A percentile compares a stretch with the other conserved stretches of the same genome.
phyloP scores from a whole-genome alignment of 2,329 filamentous ascomycete species.

The Aotearoamyces nothofagi region DNA sequence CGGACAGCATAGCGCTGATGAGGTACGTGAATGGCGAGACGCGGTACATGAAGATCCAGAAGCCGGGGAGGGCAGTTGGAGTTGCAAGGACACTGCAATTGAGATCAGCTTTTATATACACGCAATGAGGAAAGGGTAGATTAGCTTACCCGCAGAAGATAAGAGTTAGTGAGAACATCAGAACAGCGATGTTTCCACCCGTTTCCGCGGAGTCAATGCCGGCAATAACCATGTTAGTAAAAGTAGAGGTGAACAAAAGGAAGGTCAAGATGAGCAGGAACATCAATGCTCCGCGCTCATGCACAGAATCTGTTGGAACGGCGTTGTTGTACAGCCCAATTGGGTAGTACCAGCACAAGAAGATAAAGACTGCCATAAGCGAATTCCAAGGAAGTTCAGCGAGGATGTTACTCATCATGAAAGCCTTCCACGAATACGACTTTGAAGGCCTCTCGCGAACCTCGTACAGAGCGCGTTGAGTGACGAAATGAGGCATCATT shows the following conservation, averaged over 20 bases:
- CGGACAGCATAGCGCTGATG: conserved; percentile 55
- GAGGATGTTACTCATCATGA: conserved; percentile 57
- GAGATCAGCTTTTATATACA: no score
- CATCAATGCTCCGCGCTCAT: conserved; percentile 62
- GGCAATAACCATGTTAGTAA: conserved; percentile 64
- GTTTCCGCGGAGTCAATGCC: conserved; percentile 61
- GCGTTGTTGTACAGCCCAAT: conserved; percentile 65
- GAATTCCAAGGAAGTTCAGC: conserved; percentile 79
- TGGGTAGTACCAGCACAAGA: conserved; percentile 74
- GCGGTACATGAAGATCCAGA: conserved; percentile 80
- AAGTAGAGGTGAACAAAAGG: conserved; percentile 68
- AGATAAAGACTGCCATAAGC: conserved; percentile 63
- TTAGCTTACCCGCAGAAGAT: conserved; percentile 69
- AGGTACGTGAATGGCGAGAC: conserved; percentile 74
- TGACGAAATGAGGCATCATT: conserved; percentile 56
- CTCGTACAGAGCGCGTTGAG: conserved; percentile 37
- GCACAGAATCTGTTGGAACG: conserved; percentile 38
- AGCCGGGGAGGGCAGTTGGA: conserved; percentile 46
- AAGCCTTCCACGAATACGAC: conserved; percentile 57
- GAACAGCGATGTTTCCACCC: conserved; percentile 60
- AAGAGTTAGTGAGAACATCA: conserved; percentile 57
- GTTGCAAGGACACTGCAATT: conserved; percentile 58
- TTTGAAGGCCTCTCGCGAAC: conserved; percentile 62
- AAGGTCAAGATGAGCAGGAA: conserved; percentile 65
- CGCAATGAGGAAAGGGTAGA: no score